A percentile compares a stretch with the other conserved stretches of the same genome.
phyloP scores from a whole-genome alignment of 1,139 yeast species.

The Scheffersomyces illinoinensis region DNA sequence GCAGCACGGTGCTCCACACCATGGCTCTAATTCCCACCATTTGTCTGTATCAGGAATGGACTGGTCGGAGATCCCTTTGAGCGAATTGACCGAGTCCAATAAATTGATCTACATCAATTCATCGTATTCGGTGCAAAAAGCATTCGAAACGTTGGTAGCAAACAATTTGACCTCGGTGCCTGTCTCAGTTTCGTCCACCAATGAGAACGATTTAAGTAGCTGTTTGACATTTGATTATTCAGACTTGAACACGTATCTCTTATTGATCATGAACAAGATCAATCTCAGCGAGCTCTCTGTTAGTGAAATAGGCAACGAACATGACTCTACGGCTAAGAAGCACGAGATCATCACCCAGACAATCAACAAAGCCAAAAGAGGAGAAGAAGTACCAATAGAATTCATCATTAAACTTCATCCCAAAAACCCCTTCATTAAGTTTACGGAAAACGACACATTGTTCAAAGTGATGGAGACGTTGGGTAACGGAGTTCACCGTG shows the following conservation, averaged over 20 bases:
- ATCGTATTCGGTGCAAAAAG: conserved; percentile 73
- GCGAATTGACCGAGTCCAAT: conserved; percentile 76
- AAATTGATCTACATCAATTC: conserved; percentile 69
- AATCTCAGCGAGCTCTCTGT: conserved; percentile 37
- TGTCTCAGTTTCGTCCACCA: conserved; percentile 49
- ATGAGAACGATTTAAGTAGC: conserved; percentile 49
- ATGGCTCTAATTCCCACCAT: conserved; percentile 9
- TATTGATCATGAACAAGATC: conserved; percentile 71
- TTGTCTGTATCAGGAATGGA: conserved; percentile 37
- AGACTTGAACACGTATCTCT: conserved; percentile 81
- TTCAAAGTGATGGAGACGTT: conserved; percentile 77
- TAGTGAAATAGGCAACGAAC: conserved; percentile 19
- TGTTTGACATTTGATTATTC: conserved; percentile 88
- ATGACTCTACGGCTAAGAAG: conserved; percentile 19
- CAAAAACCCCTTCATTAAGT: conserved; percentile 81
- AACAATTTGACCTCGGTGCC: conserved; percentile 86
- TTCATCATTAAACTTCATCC: conserved; percentile 79
- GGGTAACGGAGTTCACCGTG: conserved; percentile 90
- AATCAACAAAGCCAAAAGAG: conserved; percentile 55
- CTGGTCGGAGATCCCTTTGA: conserved; percentile 73
- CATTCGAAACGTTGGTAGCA: conserved; percentile 73
- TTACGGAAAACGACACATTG: conserved; percentile 67
- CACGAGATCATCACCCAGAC: conserved; percentile 28
- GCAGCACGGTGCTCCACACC: conserved; percentile 7
- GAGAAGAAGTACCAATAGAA: conserved; percentile 76